Conservation (phyloP, 148 eudicot species). For the Talinum fruticosum region DNA sequence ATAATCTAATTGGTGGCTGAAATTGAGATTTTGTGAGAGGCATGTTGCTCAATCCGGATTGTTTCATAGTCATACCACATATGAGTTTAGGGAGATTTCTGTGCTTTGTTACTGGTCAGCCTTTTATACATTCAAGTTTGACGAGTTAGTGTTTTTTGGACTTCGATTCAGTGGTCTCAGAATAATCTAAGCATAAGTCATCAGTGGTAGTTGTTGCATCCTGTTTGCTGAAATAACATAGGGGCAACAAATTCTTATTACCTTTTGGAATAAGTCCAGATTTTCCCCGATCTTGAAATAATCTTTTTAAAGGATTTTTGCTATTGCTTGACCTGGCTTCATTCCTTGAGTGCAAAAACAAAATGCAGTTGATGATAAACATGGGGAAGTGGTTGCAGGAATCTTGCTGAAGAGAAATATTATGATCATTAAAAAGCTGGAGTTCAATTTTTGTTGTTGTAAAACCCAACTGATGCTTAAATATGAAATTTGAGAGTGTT, state of each 20-base stretch:
- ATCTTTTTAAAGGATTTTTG: neutral
- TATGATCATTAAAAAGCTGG: neutral
- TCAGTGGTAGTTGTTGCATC: neutral
- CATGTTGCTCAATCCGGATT: neutral
- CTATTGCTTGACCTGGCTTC: neutral
- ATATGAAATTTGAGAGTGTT: neutral
- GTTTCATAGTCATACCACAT: neutral
- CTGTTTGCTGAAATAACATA: neutral
- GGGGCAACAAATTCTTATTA: neutral
- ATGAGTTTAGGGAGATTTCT: neutral
- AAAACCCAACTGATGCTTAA: neutral
- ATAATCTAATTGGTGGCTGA: neutral
- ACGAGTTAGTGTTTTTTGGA: neutral
- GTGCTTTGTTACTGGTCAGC: neutral
- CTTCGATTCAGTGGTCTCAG: neutral
- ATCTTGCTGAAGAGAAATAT: neutral
- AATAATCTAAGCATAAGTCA: neutral
- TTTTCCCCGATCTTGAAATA: too few species aligned
- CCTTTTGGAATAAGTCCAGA: neutral
- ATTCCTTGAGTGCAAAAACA: neutral
- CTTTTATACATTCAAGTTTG: neutral
- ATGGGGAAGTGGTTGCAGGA: neutral
- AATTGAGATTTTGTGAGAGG: neutral
- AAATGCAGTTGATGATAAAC: too few species aligned
- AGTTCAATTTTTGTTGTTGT: neutral